Base-by-base conservation (phyloP, 148 eudicot genomes). In the Heliosperma pusillum region DNA sequence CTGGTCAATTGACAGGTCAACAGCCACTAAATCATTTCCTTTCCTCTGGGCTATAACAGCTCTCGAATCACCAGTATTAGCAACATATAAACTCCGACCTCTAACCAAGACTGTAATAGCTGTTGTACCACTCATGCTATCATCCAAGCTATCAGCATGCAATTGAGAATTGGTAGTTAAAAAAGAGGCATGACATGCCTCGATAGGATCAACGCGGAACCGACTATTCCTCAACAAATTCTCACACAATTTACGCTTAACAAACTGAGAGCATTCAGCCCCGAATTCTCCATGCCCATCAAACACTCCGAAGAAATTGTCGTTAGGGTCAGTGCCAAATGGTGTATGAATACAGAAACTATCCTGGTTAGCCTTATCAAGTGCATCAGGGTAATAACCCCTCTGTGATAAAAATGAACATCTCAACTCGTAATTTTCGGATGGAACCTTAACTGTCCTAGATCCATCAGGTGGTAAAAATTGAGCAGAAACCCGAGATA, bases 121-220 rank as follows among this genome's bases (percentile, higher is more conserved):
- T 75, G 98, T 95, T 17, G 98, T 95, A 61, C 98, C 98, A 76
- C 98, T 95, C 98, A 95, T 95, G 81, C 93, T 92, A 83, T 95
- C 98, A 80, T 95, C 98, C 77, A 95, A 53, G 69, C 42, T 78
- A 76, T 95, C 97, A 74, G 88, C 89, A 82, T 95, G 97, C 80
- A 95, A 79, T 86, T 95, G 96, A 5, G 86, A 81, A 83, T 92
- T 95, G 60, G 98, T 95, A 33, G 87, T 76, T 78, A 95, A 70
- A 62, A 89, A 95, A 29, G 98, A 88, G 33, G 89, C 81, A 84
- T 90, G 96, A 66, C 92, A 92, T 7, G 98, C 97, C 74, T 95
- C 97, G 64, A 89, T 88, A 24, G 97, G 88, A 83, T 95, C 96
- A 10, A 45, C 70, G 60, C 81, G 84, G 69, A 89, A 92, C 11